Base-by-base conservation (phyloP, 2,329 filamentous ascomycete genomes). In the Sporothrix dimorphospora region DNA sequence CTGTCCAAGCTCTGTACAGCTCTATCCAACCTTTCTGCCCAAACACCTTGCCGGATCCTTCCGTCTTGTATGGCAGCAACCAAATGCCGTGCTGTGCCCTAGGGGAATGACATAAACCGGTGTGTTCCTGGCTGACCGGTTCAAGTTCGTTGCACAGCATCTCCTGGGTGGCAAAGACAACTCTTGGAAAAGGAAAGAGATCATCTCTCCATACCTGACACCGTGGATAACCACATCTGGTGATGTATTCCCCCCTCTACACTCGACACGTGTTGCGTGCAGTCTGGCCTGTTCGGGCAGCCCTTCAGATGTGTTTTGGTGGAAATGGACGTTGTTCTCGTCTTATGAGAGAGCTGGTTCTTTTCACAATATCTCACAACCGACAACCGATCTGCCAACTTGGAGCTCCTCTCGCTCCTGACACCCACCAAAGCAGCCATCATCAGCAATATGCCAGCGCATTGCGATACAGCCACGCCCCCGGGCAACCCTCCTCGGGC, bases 21-120 rank as follows among this genome's bases (percentile, higher is more conserved):
- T 11, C 19, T 14, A 12, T 65, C 3, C 38, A 42, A 27, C 8
- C 38, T 42, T 63, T 40, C 34, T 14, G 59, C 59, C 59, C 38
- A 45, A 45, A n/a, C 12, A 21, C 34, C 57, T 16, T 42, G 38
- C 45, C 59, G 59, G 59, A 21, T 21, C 57, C n/a, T 45, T 65
- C 59, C 59, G 59, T 65, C 12, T 24, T 12, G 38, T 65, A 38
- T 24, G 59, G 34, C 38, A 65, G 57, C 57, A 34, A 63, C 34
- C 30, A 57, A n/a, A 42, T 9, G 6, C 34, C 1, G 38, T 24
- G 57, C 9, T 63, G 38, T 63, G 57, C n/a, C 34, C 57, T 24
- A 63, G 34, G 40, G n/a, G 7, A 42, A 24, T 24, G 57, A 42
- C 57, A 40, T 42, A 14, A 14, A 42, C 34, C 34, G 57, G 57